A percentile compares a stretch with the other conserved stretches of the same genome.
These are phyloP conservation scores for Tripterygium wilfordii DNA, from an alignment of 177 flowering plant genomes.

Conservation along the genomic window DNA sequence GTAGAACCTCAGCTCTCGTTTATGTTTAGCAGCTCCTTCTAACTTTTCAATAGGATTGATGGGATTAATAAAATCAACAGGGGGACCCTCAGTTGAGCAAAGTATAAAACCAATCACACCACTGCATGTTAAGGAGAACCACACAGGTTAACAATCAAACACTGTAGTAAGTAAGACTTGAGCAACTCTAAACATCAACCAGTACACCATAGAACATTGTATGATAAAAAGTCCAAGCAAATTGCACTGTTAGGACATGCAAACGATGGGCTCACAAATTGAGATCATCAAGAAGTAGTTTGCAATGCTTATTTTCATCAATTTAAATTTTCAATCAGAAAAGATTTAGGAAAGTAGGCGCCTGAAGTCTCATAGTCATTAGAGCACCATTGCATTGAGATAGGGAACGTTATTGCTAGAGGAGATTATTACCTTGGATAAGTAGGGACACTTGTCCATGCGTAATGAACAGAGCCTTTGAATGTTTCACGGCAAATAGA, in stretches of 20 bases:
- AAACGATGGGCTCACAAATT: slow-evolving; percentile 3
- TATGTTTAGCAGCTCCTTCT: slow-evolving; percentile 54
- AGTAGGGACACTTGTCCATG: slow-evolving; percentile 97
- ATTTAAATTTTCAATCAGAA: too few relatives aligned
- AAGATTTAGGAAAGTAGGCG: too few relatives aligned
- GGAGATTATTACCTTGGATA: slow-evolving; percentile 78
- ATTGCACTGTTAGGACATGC: too few relatives aligned
- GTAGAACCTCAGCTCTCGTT: slow-evolving; percentile 79
- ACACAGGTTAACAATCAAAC: background rate
- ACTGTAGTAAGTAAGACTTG: background rate
- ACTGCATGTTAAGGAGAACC: slow-evolving; percentile 31
- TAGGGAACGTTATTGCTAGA: background rate
- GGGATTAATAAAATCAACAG: slow-evolving; percentile 77
- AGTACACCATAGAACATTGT: background rate
- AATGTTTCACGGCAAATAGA: slow-evolving; percentile 74
- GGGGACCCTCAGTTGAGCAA: slow-evolving; percentile 87
- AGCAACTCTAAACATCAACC: background rate
- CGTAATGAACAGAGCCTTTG: slow-evolving; percentile 91
- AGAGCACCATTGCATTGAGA: background rate
- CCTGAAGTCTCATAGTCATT: too few relatives aligned
- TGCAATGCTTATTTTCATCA: too few relatives aligned
- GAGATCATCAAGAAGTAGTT: background rate
- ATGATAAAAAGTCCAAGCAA: too few relatives aligned
- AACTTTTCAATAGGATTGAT: slow-evolving; percentile 89
- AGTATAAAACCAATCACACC: slow-evolving; percentile 91